These are phyloP conservation scores for Venturia oleaginea DNA, from an alignment of 2,329 filamentous ascomycete species.

Conservation along the genomic window DNA sequence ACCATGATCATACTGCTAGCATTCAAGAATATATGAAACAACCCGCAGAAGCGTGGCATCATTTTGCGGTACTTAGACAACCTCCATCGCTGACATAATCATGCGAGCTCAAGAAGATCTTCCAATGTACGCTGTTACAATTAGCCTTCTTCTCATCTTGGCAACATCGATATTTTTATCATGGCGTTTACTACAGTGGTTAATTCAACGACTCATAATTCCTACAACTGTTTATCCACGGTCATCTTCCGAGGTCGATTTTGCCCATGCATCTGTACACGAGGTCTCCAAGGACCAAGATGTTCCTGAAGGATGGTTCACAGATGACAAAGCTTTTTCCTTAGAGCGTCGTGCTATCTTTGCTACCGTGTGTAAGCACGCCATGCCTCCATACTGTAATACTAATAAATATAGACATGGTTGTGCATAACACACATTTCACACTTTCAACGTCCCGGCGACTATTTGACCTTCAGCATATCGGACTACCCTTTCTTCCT, in stretches of 20 bases:
- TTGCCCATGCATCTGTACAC: background rate
- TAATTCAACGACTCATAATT: background rate
- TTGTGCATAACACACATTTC: slow-evolving; percentile 28
- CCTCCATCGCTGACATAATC: background rate
- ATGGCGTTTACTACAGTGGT: background rate
- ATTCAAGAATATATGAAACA: background rate
- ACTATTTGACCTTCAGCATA: slow-evolving; percentile 27
- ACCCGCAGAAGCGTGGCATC: background rate
- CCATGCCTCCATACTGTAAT: too few species aligned
- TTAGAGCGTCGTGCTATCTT: slow-evolving; percentile 43
- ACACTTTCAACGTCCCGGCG: slow-evolving; percentile 28
- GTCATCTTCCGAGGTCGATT: background rate
- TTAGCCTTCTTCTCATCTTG: background rate
- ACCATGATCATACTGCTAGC: background rate
- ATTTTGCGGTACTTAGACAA: background rate
- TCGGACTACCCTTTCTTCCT: slow-evolving; percentile 34
- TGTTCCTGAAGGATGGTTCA: slow-evolving; percentile 27
- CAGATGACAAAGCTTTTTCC: slow-evolving; percentile 34
- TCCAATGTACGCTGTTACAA: background rate
- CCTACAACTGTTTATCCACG: background rate
- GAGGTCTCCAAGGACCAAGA: background rate
- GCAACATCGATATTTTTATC: background rate
- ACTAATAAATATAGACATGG: slow-evolving; percentile 25
- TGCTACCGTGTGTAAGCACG: slow-evolving; percentile 30
- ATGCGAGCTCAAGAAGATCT: background rate